phyloP scores from a whole-genome alignment of 805 yeast genomes.

The Candida chauliodis region DNA sequence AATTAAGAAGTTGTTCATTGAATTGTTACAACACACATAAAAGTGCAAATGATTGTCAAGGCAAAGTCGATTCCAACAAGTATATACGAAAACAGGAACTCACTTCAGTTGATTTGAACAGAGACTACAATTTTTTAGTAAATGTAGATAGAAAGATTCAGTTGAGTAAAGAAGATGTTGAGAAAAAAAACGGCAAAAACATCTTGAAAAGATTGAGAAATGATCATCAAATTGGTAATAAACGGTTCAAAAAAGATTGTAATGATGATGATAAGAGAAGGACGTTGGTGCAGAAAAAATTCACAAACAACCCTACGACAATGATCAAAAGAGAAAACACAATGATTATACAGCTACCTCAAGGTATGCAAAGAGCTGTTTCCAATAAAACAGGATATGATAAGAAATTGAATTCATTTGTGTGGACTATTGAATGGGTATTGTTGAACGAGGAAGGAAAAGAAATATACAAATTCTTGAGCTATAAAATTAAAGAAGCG shows the following conservation, averaged over 20 bases:
- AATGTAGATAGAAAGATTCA: slow-evolving; percentile 56
- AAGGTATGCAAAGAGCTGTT: slow-evolving; percentile 67
- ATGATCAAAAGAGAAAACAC: slow-evolving; percentile 59
- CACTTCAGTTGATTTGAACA: slow-evolving; percentile 50
- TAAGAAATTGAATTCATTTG: slow-evolving; percentile 52
- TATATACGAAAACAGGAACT: slow-evolving; percentile 52
- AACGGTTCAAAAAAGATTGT: slow-evolving; percentile 13
- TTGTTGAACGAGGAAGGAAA: slow-evolving; percentile 30
- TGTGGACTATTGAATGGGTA: slow-evolving; percentile 82
- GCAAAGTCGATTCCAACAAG: slow-evolving; percentile 56
- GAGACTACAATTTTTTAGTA: slow-evolving; percentile 79
- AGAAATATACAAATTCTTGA: slow-evolving; percentile 34
- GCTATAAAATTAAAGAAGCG: slow-evolving; percentile 41
- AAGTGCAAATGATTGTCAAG: slow-evolving; percentile 57
- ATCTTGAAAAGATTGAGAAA: slow-evolving; percentile 28
- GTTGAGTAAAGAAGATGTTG: slow-evolving; percentile 52
- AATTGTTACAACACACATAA: slow-evolving; percentile 74
- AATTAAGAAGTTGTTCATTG: slow-evolving; percentile 61
- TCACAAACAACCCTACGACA: slow-evolving; percentile 24
- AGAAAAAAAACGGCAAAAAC: slow-evolving; percentile 36
- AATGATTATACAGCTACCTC: slow-evolving; percentile 56
- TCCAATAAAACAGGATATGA: slow-evolving; percentile 71
- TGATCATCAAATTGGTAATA: slow-evolving; percentile 10
- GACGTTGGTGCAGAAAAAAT: slow-evolving; percentile 18
- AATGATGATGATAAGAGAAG: slow-evolving; percentile 21